Base-by-base conservation (phyloP, 345 rosid species). In the Salix suchowensis region DNA sequence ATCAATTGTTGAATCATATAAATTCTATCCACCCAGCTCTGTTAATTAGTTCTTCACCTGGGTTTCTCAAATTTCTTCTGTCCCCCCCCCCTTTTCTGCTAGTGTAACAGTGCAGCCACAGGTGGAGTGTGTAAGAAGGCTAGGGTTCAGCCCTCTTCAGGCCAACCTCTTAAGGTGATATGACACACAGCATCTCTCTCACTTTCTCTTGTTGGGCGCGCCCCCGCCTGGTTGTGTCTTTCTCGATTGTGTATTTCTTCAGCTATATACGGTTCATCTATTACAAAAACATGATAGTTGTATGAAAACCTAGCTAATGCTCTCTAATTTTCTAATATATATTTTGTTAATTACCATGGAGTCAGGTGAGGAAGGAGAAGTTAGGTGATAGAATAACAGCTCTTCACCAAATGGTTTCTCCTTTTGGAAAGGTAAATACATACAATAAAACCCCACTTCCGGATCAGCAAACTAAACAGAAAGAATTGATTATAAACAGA, bases 381-480 rank as follows among this genome's bases (percentile, higher is more conserved):
- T 68, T 91, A 78, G 97, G 97, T 65, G 97, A 93, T 71, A 83
- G 97, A 82, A 90, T 91, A 64, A 91, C 94, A 78, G 88, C 97
- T 37, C 95, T 94, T 82, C 98, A 94, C 88, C 97, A 95, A 83
- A 88, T 95, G 30, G 98, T 93, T 84, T 95, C 98, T 79, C 98
- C 97, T 68, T 93, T 95, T 86, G 97, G 98, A 69, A 94, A 94
- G 97, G 98, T 92, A 82, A 72, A 39, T 44, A 23, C 21, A 15
- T 26, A 26, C 30, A 48, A 40, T 40, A 40, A 40, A 46, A 9
- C 60, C 7, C 39, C 30, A 13, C 67, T 39, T 48, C 62, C 65
- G 64, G 54, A 48, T 71, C 48, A 9, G 30, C 24, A 61, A 42
- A 70, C 32, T 55, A 24, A 62, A n/a, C 65, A 18, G 4, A 15